Base-by-base conservation (phyloP, 495 filamentous ascomycete genomes). In the Podospora conica region DNA sequence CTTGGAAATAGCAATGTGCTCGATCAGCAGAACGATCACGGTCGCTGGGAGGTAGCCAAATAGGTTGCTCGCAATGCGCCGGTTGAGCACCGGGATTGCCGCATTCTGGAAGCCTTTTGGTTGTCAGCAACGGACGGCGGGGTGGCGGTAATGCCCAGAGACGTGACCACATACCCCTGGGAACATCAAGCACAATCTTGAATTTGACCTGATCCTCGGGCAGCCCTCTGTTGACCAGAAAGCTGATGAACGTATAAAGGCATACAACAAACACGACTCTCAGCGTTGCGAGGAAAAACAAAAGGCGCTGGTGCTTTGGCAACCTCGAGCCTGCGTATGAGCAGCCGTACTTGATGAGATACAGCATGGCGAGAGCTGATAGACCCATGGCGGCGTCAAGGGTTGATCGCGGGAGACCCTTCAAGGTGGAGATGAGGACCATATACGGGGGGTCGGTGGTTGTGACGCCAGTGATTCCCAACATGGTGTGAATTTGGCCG, bases 1-100 rank as follows among this genome's bases (percentile, higher is more conserved):
- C 77, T 98, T 98, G 33, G 93, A 92, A 66, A 98, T 98, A n/a
- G 96, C 90, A 69, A 95, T 93, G 74, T 96, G 91, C 76, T 98
- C 95, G 70, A 98, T 97, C 56, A 98, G 80, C 55, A 98, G 81
- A 9, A 98, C 96, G 69, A 98, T 97, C 55, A 97, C 90, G 0
- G 78, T 80, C 9, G 74, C 69, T 12, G 75, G 75, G 9, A 83
- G 76, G 53, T 81, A 73, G 29, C 71, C 24, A 3, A 64, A 63
- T 5, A 77, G 74, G 12, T 70, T 68, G 63, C 71, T 70, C 1
- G 71, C 73, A 22, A 77, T 72, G 12, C 60, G 60, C 57, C 66
- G 31, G 69, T 89, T 86, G 64, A 97, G 78, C 0, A 76, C 80
- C 0, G 93, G 93, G n/a, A 89, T 91, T n/a, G 81, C 86, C 8